Percentiles rank a stretch among this genome's conserved stretches.
Conservation (phyloP, 2,329 filamentous ascomycete species). For the Apiospora arundinis region DNA sequence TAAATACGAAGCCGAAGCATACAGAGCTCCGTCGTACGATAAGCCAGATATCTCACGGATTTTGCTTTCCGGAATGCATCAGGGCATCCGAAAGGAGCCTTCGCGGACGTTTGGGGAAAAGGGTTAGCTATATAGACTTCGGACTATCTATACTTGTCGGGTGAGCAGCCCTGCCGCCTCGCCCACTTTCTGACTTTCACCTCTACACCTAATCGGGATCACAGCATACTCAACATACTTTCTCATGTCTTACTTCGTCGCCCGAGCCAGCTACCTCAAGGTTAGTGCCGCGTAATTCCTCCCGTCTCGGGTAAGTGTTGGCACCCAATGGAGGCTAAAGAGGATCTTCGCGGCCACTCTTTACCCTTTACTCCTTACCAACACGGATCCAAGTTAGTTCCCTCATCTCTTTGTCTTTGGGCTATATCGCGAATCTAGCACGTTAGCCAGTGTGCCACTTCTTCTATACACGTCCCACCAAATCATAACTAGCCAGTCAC, state of each 20-base stretch:
- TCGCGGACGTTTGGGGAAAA: neutral
- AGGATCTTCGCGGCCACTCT: constrained; percentile 2
- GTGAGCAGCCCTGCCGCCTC: neutral
- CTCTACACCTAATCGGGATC: neutral
- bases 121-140: neutral
- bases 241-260: constrained; percentile 7
- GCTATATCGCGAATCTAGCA: neutral
- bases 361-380: neutral
- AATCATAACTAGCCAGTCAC: neutral
- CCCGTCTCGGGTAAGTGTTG: neutral
- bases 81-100: neutral
- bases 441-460: neutral
- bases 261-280: constrained; percentile 12
- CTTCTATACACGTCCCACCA: neutral
- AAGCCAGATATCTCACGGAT: neutral
- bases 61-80: neutral
- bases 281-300: constrained; percentile 15
- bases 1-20: neutral
- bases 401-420: neutral
- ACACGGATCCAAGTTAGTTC: neutral
- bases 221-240: neutral
- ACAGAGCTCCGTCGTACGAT: neutral
- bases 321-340: neutral
- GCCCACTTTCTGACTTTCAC: neutral
- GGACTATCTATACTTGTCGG: neutral